phyloP scores from a whole-genome alignment of 257 asterid genomes.

The Solanum appendiculatum region DNA sequence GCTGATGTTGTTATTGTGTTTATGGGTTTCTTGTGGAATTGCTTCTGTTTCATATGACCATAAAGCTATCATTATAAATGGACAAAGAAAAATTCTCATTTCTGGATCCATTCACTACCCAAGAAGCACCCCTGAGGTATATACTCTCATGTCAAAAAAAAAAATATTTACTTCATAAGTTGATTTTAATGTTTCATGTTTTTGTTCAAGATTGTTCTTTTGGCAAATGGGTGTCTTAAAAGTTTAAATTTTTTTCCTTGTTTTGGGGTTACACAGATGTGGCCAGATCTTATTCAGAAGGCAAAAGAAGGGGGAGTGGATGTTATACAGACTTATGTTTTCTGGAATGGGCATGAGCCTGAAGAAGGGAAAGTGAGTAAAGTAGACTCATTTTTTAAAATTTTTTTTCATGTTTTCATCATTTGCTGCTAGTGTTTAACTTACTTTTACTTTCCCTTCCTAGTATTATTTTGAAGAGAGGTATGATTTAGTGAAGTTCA shows the following conservation, averaged over 20 bases:
- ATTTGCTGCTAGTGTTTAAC: not conserved
- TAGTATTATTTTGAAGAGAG: slow-evolving; percentile 88
- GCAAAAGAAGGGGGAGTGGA: slow-evolving; percentile 95
- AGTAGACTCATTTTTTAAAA: not conserved
- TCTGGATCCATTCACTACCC: slow-evolving; percentile 96
- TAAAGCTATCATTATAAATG: slow-evolving; percentile 58
- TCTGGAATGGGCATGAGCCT: slow-evolving; percentile 99
- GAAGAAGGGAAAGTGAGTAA: slow-evolving; percentile 65
- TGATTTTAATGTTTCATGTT: not conserved
- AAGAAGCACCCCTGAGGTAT: slow-evolving; percentile 94
- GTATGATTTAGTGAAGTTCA: slow-evolving; percentile 87
- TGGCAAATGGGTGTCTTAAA: not conserved
- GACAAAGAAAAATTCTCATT: slow-evolving; percentile 56
- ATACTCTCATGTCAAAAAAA: slow-evolving; percentile 5
- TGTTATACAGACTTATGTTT: slow-evolving; percentile 92
- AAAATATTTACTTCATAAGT: not conserved
- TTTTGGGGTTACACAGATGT: slow-evolving; percentile 56
- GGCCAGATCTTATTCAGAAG: slow-evolving; percentile 94
- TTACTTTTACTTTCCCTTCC: not conserved
- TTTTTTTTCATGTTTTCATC: not conserved
- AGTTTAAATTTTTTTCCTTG: not conserved
- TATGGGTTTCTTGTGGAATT: slow-evolving; percentile 10
- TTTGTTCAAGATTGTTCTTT: not conserved
- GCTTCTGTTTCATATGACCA: slow-evolving; percentile 67
- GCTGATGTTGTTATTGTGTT: slow-evolving; percentile 16